A percentile compares a stretch with the other conserved stretches of the same genome.
Conservation (phyloP, 1,284 basidiomycete species). For the Irpex sp. region DNA sequence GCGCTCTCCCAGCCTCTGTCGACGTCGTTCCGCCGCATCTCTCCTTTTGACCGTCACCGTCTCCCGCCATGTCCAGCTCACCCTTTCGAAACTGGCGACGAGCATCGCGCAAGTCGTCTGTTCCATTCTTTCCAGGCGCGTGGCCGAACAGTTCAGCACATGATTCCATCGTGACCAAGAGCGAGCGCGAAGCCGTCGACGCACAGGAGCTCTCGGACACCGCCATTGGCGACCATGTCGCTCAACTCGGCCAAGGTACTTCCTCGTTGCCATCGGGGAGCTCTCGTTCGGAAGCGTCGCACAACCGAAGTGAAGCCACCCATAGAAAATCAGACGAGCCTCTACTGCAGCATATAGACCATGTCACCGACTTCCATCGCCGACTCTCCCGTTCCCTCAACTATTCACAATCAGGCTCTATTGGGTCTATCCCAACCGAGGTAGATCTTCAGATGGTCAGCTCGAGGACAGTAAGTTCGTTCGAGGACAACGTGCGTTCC, state of each 20-base stretch:
- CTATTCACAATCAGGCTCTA: neutral
- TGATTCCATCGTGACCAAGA: conserved; percentile 11
- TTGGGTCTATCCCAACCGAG: neutral
- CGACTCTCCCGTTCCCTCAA: conserved; percentile 22
- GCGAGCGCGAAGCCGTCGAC: neutral
- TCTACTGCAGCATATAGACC: conserved; percentile 23
- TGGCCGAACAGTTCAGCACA: conserved; percentile 25
- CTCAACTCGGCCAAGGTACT: neutral
- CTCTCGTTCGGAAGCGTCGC: neutral
- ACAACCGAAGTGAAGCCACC: neutral
- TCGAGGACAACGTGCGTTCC: neutral
- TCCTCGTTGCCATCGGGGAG: neutral
- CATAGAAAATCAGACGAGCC: neutral
- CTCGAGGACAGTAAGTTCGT: neutral
- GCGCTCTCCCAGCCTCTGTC: neutral
- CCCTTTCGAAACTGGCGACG: conserved; percentile 14
- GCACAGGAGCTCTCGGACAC: neutral
- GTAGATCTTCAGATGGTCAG: neutral
- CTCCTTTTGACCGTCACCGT: conserved; percentile 2
- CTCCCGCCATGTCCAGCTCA: conserved; percentile 13
- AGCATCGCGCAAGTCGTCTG: conserved; percentile 17
- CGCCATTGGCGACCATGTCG: neutral
- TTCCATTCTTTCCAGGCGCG: conserved; percentile 26
- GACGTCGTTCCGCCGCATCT: conserved; percentile 10
- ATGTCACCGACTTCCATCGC: conserved; percentile 28